Conservation (phyloP, 2,329 filamentous ascomycete species). For the Fusarium transvaalense region DNA sequence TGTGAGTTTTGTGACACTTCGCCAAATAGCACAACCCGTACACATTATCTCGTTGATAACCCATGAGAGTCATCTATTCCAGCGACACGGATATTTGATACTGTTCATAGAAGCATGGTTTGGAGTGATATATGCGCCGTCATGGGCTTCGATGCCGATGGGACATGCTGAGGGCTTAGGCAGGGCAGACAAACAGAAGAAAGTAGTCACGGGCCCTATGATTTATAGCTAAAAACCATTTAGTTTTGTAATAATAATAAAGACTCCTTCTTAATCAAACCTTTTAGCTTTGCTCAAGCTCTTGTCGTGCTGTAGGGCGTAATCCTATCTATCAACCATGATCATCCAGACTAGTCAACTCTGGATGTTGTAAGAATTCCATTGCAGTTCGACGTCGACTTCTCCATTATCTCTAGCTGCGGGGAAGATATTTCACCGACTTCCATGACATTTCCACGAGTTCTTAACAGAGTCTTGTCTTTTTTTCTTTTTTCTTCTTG, state of each 20-base stretch:
- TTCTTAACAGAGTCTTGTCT: too few relatives aligned
- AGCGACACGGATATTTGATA: neutral
- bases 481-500: too few relatives aligned
- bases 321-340: neutral
- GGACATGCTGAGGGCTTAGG: neutral
- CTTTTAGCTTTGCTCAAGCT: neutral
- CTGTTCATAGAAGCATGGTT: neutral
- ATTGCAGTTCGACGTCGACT: fast-evolving
- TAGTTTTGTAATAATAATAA: fast-evolving
- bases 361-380: fast-evolving
- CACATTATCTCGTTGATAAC: neutral
- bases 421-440: too few relatives aligned
- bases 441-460: neutral
- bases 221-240: neutral
- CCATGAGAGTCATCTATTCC: neutral
- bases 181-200: neutral
- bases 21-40: neutral
- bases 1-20: too few relatives aligned
- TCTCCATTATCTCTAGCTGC: fast-evolving
- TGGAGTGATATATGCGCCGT: neutral
- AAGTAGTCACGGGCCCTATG: neutral
- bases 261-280: too few relatives aligned
- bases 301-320: neutral
- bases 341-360: neutral
- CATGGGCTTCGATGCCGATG: too few relatives aligned